Evolutionary conservation across 768 basidiomycete species (phyloP).

Genomic region (Russula earlei): DNA sequence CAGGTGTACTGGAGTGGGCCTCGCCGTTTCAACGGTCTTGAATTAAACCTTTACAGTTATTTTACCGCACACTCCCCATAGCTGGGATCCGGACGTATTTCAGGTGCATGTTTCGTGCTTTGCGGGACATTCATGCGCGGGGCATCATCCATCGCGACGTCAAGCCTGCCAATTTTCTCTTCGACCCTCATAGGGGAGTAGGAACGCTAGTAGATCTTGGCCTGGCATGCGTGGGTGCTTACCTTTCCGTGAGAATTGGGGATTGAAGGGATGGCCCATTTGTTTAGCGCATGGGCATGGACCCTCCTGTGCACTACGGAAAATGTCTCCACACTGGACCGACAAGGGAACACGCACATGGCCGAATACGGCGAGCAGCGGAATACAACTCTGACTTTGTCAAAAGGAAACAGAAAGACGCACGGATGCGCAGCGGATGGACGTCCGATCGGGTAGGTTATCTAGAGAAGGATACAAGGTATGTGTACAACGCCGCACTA

Average conservation of each 20-base stretch:
- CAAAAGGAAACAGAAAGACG: slow-evolving; percentile 51
- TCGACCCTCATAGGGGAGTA: slow-evolving; percentile 70
- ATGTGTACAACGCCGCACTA: slow-evolving; percentile 12
- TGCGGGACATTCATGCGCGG: slow-evolving; percentile 80
- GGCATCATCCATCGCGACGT: slow-evolving; percentile 94
- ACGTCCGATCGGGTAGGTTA: slow-evolving; percentile 69
- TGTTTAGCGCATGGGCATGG: slow-evolving; percentile 37
- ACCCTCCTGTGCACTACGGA: slow-evolving; percentile 37
- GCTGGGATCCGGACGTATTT: slow-evolving; percentile 78
- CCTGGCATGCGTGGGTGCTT: slow-evolving; percentile 73
- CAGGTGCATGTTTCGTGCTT: slow-evolving; percentile 80
- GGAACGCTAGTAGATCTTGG: slow-evolving; percentile 95
- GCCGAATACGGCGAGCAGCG: slow-evolving; percentile 37
- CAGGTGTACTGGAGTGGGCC: not conserved
- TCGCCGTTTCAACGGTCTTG: not conserved
- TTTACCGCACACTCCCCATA: slow-evolving; percentile 65
- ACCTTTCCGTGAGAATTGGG: not conserved
- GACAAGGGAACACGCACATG: slow-evolving; percentile 56
- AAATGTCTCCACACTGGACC: slow-evolving; percentile 74
- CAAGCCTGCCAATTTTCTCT: slow-evolving; percentile 96
- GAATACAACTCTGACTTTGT: slow-evolving; percentile 41
- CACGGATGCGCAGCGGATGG: slow-evolving; percentile 42
- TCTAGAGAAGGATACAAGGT: slow-evolving; percentile 67
- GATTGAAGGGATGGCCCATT: not conserved
- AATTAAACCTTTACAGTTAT: slow-evolving; percentile 46